Percentiles rank a stretch among this genome's conserved stretches.
These are phyloP conservation scores for Cardamine resedifolia DNA, from an alignment of 345 rosid genomes.

Conservation along the genomic window DNA sequence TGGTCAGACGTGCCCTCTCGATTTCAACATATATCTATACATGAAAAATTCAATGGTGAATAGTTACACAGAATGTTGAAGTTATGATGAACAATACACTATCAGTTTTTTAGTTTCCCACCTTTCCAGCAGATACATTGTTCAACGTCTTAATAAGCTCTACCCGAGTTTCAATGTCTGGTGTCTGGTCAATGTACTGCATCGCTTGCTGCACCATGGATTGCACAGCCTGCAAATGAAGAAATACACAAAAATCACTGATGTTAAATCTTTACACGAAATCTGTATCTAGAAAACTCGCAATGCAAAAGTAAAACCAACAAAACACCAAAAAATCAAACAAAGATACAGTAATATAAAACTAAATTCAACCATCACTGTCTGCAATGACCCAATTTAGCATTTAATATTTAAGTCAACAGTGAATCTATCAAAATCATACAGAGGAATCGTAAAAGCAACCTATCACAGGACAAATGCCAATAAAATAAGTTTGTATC, in stretches of 20 bases:
- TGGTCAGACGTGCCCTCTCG: slow-evolving; percentile 92
- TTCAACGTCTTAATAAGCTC: slow-evolving; percentile 89
- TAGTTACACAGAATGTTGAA: not conserved
- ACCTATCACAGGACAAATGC: slow-evolving; percentile 14
- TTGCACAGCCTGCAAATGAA: slow-evolving; percentile 70
- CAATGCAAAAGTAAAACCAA: slow-evolving; percentile 22
- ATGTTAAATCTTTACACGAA: not conserved
- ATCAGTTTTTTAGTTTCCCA: slow-evolving; percentile 29
- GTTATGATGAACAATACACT: not conserved
- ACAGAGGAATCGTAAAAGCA: slow-evolving; percentile 14
- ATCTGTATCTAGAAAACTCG: not conserved
- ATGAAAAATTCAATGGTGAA: not conserved
- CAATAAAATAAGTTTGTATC: not conserved
- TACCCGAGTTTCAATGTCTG: slow-evolving; percentile 81
- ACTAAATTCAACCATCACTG: slow-evolving; percentile 19
- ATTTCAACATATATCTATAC: slow-evolving; percentile 96
- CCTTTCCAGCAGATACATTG: slow-evolving; percentile 96
- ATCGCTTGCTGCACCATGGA: slow-evolving; percentile 99
- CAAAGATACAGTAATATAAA: not conserved
- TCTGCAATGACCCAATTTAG: slow-evolving; percentile 10
- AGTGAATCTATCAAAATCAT: slow-evolving; percentile 12
- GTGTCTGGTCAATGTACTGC: slow-evolving; percentile 91
- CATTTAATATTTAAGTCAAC: not conserved
- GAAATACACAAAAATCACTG: not conserved
- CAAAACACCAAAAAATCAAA: not conserved